Conservation (phyloP, 495 filamentous ascomycete species). For the Opeltia flavorubescens region DNA sequence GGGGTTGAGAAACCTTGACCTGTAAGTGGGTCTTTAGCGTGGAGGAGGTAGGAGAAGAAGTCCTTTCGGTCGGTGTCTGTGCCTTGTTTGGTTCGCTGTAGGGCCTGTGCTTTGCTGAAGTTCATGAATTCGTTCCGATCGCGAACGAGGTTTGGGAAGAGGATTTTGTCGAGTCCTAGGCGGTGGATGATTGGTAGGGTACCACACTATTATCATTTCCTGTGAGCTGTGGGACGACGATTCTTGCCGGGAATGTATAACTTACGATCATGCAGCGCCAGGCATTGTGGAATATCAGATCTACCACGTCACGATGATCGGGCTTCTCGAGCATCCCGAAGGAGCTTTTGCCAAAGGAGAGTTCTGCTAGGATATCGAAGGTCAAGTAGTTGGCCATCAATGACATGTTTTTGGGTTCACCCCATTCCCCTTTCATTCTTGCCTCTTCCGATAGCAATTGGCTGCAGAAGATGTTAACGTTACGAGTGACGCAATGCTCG, state of each 20-base stretch:
- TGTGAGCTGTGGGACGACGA: not conserved
- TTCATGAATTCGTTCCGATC: not conserved
- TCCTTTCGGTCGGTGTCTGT: constrained; percentile 47
- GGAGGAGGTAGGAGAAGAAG: constrained; percentile 44
- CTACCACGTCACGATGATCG: constrained; percentile 14
- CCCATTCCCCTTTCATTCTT: constrained; percentile 3
- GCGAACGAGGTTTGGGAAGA: not conserved
- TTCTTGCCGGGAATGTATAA: not conserved
- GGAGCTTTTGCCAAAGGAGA: constrained; percentile 16
- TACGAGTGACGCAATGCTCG: constrained; percentile 34
- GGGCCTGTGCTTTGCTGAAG: not conserved
- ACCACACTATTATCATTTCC: too few species aligned
- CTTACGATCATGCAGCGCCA: constrained; percentile 1
- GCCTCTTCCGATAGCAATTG: not conserved
- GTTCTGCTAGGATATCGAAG: constrained; percentile 19
- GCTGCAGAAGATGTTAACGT: constrained; percentile 19
- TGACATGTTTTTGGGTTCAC: constrained; percentile 5
- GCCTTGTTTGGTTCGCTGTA: constrained; percentile 18
- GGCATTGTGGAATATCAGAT: constrained; percentile 6
- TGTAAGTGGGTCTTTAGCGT: constrained; percentile 43
- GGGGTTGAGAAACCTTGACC: constrained; percentile 49
- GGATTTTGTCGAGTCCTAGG: not conserved
- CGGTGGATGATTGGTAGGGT: not conserved
- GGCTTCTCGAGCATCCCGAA: constrained; percentile 5
- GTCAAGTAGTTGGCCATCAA: constrained; percentile 9